Base-by-base conservation (phyloP, 176 grass and related monocot species). In the Thalia dealbata region DNA sequence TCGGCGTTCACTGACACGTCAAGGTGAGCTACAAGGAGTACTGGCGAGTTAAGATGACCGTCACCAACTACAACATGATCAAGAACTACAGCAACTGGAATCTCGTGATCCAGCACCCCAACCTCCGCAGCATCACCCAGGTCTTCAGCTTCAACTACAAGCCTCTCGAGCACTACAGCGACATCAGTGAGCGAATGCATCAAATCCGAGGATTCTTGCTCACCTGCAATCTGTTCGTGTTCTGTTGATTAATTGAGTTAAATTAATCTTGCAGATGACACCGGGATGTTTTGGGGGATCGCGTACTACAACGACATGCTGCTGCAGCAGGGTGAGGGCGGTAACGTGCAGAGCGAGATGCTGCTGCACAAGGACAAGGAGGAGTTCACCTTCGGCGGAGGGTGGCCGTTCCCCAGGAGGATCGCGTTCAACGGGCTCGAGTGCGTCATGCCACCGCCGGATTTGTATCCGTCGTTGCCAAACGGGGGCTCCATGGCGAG, bases 41-140 rank as follows among this genome's bases (percentile, higher is more conserved):
- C 72, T 95, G 87, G 91, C 75, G 87, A 78, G 87, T 81, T 28
- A 95, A 95, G 79, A 44, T 83, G 69, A 85, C 82, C 14, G 61
- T 95, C 71, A 87, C 66, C 18, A 95, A 85, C 84, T 87, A 82
- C 79, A 84, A 87, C 72, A 29, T 83, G 70, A 42, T 71, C 28
- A 79, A 15, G 64, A 93, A 93, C 75, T 93, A 85, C 80, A 95
- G 79, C 52, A 66, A 95, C 67, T 87, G 91, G 91, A 95, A 90
- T 46, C 69, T 95, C 60, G 91, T 95, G 73, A 16, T 83, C 41
- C 91, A 84, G 67, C 91, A 93, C 72, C 91, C 87, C 0, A 87
- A 85, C 56, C 76, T 95, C 25, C 76, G 30, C 0, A 81, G 75
- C 82, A 52, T 95, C 0, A 75, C 65, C n/a, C 84, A 83, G 73